A percentile compares a stretch with the other conserved stretches of the same genome.
These are phyloP conservation scores for Serendipita sp. DNA, from an alignment of 1,284 basidiomycete genomes.

Conservation along the genomic window DNA sequence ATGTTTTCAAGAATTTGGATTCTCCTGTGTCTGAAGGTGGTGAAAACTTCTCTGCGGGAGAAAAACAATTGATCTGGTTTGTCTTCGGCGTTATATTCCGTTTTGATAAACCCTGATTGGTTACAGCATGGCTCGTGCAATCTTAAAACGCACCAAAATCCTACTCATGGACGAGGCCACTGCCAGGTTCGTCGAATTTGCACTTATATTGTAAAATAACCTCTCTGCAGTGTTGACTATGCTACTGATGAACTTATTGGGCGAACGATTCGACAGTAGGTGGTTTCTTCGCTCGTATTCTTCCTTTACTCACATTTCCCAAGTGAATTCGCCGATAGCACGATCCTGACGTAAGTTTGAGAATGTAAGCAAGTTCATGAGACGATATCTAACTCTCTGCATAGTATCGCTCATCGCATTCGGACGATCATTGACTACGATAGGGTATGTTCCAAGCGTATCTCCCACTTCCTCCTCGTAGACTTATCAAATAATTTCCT, in stretches of 20 bases:
- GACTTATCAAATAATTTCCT: neutral
- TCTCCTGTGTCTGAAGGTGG: slow-evolving; percentile 76
- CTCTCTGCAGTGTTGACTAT: slow-evolving; percentile 46
- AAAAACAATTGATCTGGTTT: slow-evolving; percentile 62
- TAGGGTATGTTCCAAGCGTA: slow-evolving; percentile 26
- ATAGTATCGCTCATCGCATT: slow-evolving; percentile 48
- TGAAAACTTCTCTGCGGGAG: slow-evolving; percentile 87
- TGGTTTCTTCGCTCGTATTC: slow-evolving; percentile 8
- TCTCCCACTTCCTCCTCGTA: too few species aligned
- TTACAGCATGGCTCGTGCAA: slow-evolving; percentile 61
- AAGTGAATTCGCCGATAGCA: slow-evolving; percentile 41
- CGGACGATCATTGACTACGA: slow-evolving; percentile 50
- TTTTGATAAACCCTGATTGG: neutral
- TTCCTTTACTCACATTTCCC: slow-evolving; percentile 24
- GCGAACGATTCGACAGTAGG: slow-evolving; percentile 59
- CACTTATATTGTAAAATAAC: too few species aligned
- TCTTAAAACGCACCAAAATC: slow-evolving; percentile 59
- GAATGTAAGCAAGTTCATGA: neutral
- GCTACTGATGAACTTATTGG: slow-evolving; percentile 63
- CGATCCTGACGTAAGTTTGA: slow-evolving; percentile 28
- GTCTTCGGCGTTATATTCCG: neutral
- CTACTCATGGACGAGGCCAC: slow-evolving; percentile 76
- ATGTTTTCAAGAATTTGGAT: slow-evolving; percentile 78
- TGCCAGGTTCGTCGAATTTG: slow-evolving; percentile 31
- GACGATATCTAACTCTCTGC: slow-evolving; percentile 9